Conservation (phyloP, 495 filamentous ascomycete genomes). For the Penicillium ochrochloron region DNA sequence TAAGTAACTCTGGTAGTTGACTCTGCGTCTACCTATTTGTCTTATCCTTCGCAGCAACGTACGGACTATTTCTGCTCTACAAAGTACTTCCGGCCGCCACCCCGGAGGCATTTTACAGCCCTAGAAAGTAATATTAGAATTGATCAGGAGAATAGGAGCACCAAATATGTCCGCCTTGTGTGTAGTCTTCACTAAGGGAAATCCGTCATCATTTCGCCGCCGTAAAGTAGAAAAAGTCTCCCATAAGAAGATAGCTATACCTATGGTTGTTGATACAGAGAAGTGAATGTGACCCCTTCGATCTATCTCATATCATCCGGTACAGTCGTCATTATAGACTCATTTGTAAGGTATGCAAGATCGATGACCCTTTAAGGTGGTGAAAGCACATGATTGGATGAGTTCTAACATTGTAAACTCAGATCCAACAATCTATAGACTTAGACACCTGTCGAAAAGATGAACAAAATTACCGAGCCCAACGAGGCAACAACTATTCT, state of each 20-base stretch:
- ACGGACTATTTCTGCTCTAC: slow-evolving; percentile 4
- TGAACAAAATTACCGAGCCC: slow-evolving; percentile 3
- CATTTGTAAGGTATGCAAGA: neutral
- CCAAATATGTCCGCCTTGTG: neutral
- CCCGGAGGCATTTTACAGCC: neutral
- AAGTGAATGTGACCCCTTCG: neutral
- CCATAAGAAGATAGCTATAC: neutral
- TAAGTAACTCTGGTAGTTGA: no score
- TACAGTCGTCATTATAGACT: neutral
- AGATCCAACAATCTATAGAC: neutral
- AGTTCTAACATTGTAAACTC: neutral
- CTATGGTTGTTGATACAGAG: neutral
- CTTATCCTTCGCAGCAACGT: neutral
- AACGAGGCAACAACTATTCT: slow-evolving; percentile 1
- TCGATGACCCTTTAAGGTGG: neutral
- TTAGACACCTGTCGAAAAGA: neutral
- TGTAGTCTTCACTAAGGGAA: neutral
- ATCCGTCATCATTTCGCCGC: neutral
- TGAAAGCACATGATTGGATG: no score
- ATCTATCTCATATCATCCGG: neutral
- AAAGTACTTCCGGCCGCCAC: slow-evolving; percentile 6
- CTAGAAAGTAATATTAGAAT: neutral
- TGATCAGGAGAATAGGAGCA: neutral
- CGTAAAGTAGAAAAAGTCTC: neutral
- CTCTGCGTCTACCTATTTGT: no score